phyloP scores from a whole-genome alignment of 768 basidiomycete genomes.

The Strobilomyces confusus region DNA sequence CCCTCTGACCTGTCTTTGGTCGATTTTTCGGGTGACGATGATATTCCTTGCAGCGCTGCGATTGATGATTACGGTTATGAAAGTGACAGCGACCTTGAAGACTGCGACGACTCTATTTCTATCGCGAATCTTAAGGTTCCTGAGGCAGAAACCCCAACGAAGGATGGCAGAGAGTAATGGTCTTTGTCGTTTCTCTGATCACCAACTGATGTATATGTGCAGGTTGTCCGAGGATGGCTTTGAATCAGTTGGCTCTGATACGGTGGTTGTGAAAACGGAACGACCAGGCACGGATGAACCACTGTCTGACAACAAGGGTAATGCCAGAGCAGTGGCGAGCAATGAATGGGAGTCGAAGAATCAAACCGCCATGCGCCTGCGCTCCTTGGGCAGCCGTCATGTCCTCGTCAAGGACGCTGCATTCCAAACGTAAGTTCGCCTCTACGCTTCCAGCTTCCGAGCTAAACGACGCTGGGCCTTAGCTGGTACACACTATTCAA shows the following conservation, averaged over 20 bases:
- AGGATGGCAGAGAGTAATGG: conserved; percentile 10
- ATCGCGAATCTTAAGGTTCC: background rate
- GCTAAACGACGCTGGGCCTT: background rate
- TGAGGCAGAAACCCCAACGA: background rate
- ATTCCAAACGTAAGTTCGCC: conserved; percentile 23
- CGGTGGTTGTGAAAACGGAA: conserved; percentile 16
- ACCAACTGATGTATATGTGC: background rate
- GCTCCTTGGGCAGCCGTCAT: conserved; percentile 17
- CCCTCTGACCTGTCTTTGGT: conserved; percentile 7
- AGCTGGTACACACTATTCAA: conserved; percentile 40
- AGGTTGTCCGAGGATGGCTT: conserved; percentile 15
- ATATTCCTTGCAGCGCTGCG: conserved; percentile 3
- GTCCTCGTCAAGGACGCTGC: conserved; percentile 26
- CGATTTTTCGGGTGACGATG: conserved; percentile 6
- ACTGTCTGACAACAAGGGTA: background rate
- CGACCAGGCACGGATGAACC: background rate
- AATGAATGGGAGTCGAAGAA: background rate
- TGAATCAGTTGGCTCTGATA: conserved; percentile 15
- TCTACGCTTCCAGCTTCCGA: background rate
- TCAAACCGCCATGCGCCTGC: conserved; percentile 3
- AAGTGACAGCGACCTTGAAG: conserved; percentile 36
- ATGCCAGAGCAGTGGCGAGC: background rate
- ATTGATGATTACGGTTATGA: conserved; percentile 29
- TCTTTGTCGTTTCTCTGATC: background rate
- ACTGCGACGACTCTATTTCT: conserved; percentile 10